Base-by-base conservation (phyloP, 2,329 filamentous ascomycete species). In the Aspergillus sp. region DNA sequence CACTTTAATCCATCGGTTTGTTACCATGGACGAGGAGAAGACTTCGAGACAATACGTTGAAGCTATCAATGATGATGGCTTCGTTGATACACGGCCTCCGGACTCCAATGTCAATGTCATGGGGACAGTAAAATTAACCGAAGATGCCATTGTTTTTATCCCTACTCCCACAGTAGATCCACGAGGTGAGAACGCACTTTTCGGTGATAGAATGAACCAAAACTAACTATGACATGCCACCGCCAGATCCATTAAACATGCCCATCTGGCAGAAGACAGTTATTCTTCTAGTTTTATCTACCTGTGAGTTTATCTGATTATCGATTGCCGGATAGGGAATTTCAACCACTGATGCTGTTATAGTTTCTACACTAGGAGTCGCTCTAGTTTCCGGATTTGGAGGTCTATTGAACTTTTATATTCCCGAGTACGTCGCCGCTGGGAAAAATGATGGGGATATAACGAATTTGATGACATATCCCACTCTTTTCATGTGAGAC, bases 371-470 rank as follows among this genome's bases (percentile, higher is more conserved):
- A 10, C 43, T 71, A 4, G 65, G 67, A 8, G 52, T 72, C 9
- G 54, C 61, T 1, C 53, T 71, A 7, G 66, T 71, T 0, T 67
- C 65, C 9, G 69, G 68, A 0, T 69, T 72, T 30, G 68, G 69
- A 11, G 69, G 67, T 3, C 58, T 73, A 1, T 51, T 72, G 5
- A 58, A 53, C 6, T 71, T 69, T 42, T 71, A 71, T 45, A 68
- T 72, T 7, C 67, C 67, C 6, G 53, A 53, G 2, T 72, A 71
- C 46, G 46, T 54, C 3, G 60, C 59, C 1, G 55, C 47, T 5
- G 68, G 68, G 6, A 66, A 67, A 26, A 54, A 53, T 3, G 66
- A 68, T 27, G 61, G 60, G 13, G 67, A 69, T 44, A 72, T 71
- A 26, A 68, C 66, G 2, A 57, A 57, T 28, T 51, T 70, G 33